These are phyloP conservation scores for Eleusine indica DNA, from an alignment of 176 grass and related monocot genomes.

Conservation along the genomic window DNA sequence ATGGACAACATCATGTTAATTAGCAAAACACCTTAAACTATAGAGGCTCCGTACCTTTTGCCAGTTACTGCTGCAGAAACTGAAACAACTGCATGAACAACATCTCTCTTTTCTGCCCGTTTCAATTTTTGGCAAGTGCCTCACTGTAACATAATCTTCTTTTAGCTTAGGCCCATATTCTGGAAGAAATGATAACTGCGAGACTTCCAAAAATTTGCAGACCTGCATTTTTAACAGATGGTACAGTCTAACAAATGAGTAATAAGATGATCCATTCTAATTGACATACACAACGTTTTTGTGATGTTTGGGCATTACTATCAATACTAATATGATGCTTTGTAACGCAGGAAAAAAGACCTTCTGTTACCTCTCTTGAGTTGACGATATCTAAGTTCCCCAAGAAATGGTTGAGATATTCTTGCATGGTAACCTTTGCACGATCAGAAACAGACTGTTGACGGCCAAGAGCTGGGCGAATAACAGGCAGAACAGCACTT, in stretches of 20 bases:
- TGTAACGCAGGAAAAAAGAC: not conserved
- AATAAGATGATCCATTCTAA: slow-evolving; percentile 27
- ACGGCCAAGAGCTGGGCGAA: slow-evolving; percentile 64
- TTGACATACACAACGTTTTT: not conserved
- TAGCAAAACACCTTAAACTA: not conserved
- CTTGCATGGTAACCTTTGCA: slow-evolving; percentile 86
- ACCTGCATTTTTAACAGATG: slow-evolving; percentile 47
- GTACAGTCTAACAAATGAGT: slow-evolving; percentile 22
- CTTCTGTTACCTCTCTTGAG: slow-evolving; percentile 60
- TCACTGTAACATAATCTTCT: slow-evolving; percentile 75
- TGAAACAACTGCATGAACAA: slow-evolving; percentile 53
- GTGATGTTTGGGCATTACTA: not conserved
- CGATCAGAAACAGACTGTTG: slow-evolving; percentile 77
- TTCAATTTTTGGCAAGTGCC: slow-evolving; percentile 62
- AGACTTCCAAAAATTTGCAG: slow-evolving; percentile 81
- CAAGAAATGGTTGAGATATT: slow-evolving; percentile 76
- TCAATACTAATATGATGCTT: not conserved
- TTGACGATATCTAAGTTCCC: slow-evolving; percentile 89
- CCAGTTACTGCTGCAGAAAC: slow-evolving; percentile 65
- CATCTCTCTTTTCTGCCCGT: slow-evolving; percentile 49
- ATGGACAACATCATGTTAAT: slow-evolving; percentile 12
- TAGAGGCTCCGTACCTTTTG: slow-evolving; percentile 53
- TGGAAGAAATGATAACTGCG: slow-evolving; percentile 62
- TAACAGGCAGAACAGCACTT: slow-evolving; percentile 73
- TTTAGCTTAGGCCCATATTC: slow-evolving; percentile 87